Evolutionary conservation across 1,139 yeast species (phyloP).

Genomic region (Candida glucosophila): DNA sequence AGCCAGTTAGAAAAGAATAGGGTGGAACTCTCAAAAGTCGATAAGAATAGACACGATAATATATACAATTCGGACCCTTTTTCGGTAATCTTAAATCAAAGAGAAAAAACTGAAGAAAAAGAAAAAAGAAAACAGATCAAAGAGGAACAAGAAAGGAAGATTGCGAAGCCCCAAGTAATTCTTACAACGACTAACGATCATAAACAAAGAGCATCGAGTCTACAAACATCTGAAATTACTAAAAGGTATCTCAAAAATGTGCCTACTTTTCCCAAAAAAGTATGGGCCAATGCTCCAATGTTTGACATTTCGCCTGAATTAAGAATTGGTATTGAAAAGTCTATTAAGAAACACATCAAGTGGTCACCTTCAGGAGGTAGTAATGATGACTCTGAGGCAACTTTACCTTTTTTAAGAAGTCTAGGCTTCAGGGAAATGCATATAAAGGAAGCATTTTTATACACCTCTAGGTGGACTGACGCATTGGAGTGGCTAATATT

Average conservation of each 20-base stretch:
- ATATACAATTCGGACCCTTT: conserved; percentile 69
- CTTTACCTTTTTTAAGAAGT: conserved; percentile 4
- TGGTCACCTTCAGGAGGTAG: not conserved
- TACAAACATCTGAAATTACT: conserved; percentile 1
- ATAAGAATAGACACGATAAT: conserved; percentile 39
- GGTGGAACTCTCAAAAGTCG: conserved; percentile 31
- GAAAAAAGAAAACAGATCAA: conserved; percentile 37
- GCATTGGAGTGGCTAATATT: conserved; percentile 78
- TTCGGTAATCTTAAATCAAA: conserved; percentile 46
- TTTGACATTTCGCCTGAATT: conserved; percentile 42
- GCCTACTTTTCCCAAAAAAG: conserved; percentile 42
- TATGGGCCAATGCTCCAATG: conserved; percentile 58
- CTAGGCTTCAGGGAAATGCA: conserved; percentile 64
- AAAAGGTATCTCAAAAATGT: too few species aligned
- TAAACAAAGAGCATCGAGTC: conserved; percentile 3
- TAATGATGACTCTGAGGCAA: conserved; percentile 36
- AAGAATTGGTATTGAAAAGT: conserved; percentile 45
- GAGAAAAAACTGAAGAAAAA: conserved; percentile 31
- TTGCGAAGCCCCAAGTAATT: conserved; percentile 33
- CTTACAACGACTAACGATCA: conserved; percentile 13
- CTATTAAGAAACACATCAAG: conserved; percentile 35
- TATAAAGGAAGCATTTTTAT: conserved; percentile 60
- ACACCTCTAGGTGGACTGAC: conserved; percentile 44
- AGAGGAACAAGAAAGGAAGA: conserved; percentile 27
- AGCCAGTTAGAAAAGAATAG: conserved; percentile 55